Evolutionary conservation across 2,329 filamentous ascomycete species (phyloP), one percentile per base, ranked within the genome.

Genomic region (Xylariaceae sp.): DNA sequence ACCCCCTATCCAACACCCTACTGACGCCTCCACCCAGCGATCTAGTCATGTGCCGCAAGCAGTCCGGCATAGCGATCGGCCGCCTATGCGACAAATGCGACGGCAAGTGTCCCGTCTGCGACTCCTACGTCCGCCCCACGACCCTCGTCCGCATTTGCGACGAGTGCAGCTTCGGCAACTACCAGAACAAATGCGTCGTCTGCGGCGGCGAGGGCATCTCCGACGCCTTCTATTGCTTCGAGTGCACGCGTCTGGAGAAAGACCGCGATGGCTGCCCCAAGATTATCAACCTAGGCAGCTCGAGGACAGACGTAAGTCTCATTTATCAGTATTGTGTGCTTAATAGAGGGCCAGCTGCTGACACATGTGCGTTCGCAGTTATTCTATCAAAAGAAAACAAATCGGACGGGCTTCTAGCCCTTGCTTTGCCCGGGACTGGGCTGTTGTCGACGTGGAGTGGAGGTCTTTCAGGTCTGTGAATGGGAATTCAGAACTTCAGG

Each of bases 61-160:
- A 96, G 71, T 80, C 92, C 53, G 94, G 94, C 74, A 96, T 97
- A 69, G 89, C 91, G 65, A 96, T 99, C 81, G 94, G 94, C 68
- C 91, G 94, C 49, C 89, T 99, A 68, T 99, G 94, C 81, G 94
- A 99, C 77, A 99, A 99, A 76, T 99, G 94, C 78, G 94, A 99
- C 75, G 94, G 94, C 71, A 99, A 99, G 77, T 99, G 94, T 66
- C 94, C 94, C 58, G 91, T 99, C 54, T 99, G 94, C 83, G 94
- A 99, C 71, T 95, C 89, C 54, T 99, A 99, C 81, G 94, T 99
- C 57, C 91, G 94, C 14, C 94, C 94, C 11, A 99, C 94, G 27
- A 97, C 94, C 9, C 86, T 97, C 49, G 94, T 95, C 53, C 90
- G 92, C 66, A 97, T 99, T 75, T 99, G 94, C 78, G 94, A 99